phyloP scores from a whole-genome alignment of 768 basidiomycete genomes.

The Mrakia blollopis region DNA sequence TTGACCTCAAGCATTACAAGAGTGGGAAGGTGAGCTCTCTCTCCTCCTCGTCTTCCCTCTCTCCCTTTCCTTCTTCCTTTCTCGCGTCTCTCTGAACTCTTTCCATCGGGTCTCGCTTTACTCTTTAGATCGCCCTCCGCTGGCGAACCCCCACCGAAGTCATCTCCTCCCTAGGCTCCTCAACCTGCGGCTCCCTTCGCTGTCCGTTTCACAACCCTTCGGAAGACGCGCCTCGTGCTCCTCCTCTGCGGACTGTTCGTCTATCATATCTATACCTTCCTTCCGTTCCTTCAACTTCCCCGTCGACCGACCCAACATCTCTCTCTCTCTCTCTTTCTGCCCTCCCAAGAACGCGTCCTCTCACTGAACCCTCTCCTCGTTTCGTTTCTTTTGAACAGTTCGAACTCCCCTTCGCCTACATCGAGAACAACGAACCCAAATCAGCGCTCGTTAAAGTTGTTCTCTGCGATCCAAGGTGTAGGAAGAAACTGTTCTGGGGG shows the following conservation, averaged over 20 bases:
- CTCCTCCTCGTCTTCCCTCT: neutral
- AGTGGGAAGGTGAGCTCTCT: conserved; percentile 61
- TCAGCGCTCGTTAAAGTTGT: conserved; percentile 86
- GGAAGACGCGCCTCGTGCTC: neutral
- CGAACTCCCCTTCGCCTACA: conserved; percentile 85
- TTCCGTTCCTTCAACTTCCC: neutral
- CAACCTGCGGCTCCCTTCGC: conserved; percentile 82
- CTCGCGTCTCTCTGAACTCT: neutral
- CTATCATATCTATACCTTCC: neutral
- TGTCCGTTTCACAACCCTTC: conserved; percentile 60
- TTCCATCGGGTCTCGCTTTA: conserved; percentile 12
- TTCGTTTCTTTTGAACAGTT: conserved; percentile 42
- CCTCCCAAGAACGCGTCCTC: neutral
- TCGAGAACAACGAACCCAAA: conserved; percentile 68
- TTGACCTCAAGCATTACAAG: conserved; percentile 92
- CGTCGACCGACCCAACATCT: neutral
- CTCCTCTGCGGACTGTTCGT: conserved; percentile 20
- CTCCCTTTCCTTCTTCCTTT: neutral
- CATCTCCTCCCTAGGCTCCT: conserved; percentile 74
- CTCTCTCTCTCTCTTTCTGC: neutral
- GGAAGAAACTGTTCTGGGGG: conserved; percentile 59
- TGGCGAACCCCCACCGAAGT: conserved; percentile 94
- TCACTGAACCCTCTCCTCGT: no score
- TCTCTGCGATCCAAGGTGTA: conserved; percentile 64
- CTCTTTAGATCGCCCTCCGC: conserved; percentile 79